phyloP scores from a whole-genome alignment of 2,329 filamentous ascomycete species.

The Alternaria sp. region DNA sequence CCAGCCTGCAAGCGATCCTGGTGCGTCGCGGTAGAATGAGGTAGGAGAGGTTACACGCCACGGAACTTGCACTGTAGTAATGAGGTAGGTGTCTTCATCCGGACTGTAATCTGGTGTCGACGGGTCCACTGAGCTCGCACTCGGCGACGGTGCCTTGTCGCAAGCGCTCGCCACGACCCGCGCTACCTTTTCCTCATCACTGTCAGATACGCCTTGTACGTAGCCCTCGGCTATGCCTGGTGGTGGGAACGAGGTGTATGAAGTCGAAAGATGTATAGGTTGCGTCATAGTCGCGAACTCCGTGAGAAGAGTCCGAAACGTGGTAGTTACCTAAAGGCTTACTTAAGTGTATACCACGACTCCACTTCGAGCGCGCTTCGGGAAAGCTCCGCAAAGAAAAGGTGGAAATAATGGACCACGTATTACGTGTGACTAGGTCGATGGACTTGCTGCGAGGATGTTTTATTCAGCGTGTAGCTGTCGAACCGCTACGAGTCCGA shows the following conservation, averaged over 20 bases:
- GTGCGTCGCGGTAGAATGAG: neutral
- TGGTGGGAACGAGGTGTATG: neutral
- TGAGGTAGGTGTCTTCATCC: neutral
- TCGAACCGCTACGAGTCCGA: neutral
- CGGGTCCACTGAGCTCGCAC: neutral
- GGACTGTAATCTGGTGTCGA: neutral
- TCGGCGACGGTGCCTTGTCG: neutral
- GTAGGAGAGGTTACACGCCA: neutral
- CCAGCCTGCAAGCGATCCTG: neutral
- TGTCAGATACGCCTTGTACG: neutral
- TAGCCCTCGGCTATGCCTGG: neutral
- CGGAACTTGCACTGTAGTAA: neutral
- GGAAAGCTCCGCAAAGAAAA: neutral
- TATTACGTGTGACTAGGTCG: neutral
- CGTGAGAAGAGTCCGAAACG: neutral
- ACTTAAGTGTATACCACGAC: neutral
- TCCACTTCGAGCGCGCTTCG: neutral
- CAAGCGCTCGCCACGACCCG: neutral
- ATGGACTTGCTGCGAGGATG: neutral
- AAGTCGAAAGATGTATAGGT: neutral
- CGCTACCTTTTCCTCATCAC: neutral
- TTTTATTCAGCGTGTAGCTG: neutral
- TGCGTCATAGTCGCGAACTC: neutral
- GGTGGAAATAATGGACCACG: neutral
- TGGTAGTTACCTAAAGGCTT: neutral